phyloP scores from a whole-genome alignment of 2,329 filamentous ascomycete species.

The Apiospora arundinis region DNA sequence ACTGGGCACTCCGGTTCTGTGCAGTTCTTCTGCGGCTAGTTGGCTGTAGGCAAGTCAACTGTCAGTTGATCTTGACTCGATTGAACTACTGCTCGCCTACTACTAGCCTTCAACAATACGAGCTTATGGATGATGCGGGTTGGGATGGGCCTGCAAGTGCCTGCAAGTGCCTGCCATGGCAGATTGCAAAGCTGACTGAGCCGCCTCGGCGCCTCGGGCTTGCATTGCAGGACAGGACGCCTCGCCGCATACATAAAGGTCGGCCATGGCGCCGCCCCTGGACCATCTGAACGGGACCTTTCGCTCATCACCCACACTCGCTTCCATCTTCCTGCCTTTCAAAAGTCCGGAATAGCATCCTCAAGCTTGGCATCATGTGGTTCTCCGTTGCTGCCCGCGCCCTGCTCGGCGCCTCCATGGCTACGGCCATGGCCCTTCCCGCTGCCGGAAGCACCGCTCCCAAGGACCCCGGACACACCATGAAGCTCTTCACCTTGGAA shows the following conservation, averaged over 20 bases:
- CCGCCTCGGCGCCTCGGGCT: conserved; percentile 5
- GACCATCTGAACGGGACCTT: neutral
- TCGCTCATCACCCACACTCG: neutral
- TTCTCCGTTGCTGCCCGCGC: conserved; percentile 18
- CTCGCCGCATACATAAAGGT: conserved; percentile 12
- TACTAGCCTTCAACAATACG: neutral
- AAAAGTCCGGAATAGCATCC: neutral
- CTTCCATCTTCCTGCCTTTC: neutral
- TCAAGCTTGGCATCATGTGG: conserved; percentile 17
- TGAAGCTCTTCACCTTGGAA: conserved; percentile 19
- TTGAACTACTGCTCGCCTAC: neutral
- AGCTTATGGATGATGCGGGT: conserved; percentile 2
- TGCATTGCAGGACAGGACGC: neutral
- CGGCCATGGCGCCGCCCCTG: conserved; percentile 5
- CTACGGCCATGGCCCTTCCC: conserved; percentile 9
- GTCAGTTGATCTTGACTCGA: neutral
- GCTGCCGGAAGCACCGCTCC: neutral
- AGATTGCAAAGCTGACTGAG: neutral
- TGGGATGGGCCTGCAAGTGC: neutral
- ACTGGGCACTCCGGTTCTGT: neutral
- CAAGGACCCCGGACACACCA: neutral
- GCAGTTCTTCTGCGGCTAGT: neutral
- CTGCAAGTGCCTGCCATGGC: neutral
- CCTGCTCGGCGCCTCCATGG: conserved; percentile 21
- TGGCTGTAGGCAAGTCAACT: neutral